Evolutionary conservation across 1,284 basidiomycete genomes (phyloP), one percentile per base, ranked within the genome.

Genomic region (Sporisorium reilianum): DNA sequence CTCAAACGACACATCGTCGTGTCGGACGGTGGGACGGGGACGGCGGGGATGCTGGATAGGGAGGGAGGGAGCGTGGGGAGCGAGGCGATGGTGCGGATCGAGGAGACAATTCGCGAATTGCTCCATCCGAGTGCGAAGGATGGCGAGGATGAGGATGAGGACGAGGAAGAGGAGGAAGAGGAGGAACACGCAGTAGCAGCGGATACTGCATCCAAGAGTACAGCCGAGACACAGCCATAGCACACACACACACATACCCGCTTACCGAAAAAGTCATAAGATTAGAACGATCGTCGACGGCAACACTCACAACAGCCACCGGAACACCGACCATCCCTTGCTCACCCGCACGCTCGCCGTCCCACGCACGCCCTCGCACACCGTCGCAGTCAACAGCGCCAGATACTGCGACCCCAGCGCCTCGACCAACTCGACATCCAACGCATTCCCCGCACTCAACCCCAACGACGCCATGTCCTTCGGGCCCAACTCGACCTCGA

Each of bases 381-480:
- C 34, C 16, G 44, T 34, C 18, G 14, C 22, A 10, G 64, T 59
- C 26, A 71, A 49, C 50, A 61, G 23, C 12, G 23, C 18, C 51
- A 71, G 55, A 26, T 46, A 64, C 53, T 49, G 20, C 36, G 45
- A 38, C 1, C 67, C 67, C 11, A 75, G 32, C 34, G 32, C 32
- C 32, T 71, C 64, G 10, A 75, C 68, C 57, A 75, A 41, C 58
- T 64, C 54, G 3, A 75, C 73, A 45, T 75, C 73, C 48, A 71
- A 14, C 50, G 18, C n/a, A 25, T 67, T 68, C n/a, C 68, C 73
- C 12, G 64, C 67, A 42, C 73, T 75, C 64, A 75, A 55, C 3
- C 73, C 73, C 30, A 75, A 50, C 28, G 59, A 56, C 0, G 73
- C 67, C 73, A 75, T 71, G 25, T 75, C 64, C 25, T 50, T 54